phyloP scores from a whole-genome alignment of 768 basidiomycete species.

The Candolleomyces efflorescens region DNA sequence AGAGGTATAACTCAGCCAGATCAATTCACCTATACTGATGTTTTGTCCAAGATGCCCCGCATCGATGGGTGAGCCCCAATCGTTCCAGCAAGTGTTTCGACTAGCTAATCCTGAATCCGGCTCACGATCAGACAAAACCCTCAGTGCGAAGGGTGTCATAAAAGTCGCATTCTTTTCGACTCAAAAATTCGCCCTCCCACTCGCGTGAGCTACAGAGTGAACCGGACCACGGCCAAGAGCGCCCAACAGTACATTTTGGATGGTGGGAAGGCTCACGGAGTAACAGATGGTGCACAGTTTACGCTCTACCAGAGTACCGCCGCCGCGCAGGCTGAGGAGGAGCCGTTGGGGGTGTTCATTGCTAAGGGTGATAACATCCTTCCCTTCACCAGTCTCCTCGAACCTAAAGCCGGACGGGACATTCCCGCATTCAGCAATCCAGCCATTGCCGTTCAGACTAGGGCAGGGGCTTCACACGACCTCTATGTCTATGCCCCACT shows the following conservation, averaged over 20 bases:
- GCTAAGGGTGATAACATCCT: slow-evolving; percentile 16
- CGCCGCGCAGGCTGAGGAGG: slow-evolving; percentile 15
- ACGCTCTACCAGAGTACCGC: slow-evolving; percentile 20
- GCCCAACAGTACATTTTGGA: background rate
- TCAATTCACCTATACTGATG: slow-evolving; percentile 25
- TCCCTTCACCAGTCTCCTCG: slow-evolving; percentile 15
- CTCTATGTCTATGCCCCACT: background rate
- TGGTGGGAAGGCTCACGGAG: slow-evolving; percentile 18
- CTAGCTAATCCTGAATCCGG: background rate
- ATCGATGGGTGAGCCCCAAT: slow-evolving; percentile 17
- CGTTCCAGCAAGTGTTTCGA: background rate
- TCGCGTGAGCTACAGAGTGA: background rate
- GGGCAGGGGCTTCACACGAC: background rate
- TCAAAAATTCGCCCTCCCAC: background rate
- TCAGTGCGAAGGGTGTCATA: slow-evolving; percentile 11
- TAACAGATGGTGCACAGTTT: slow-evolving; percentile 22
- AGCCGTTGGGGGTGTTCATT: slow-evolving; percentile 20
- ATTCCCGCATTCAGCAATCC: slow-evolving; percentile 1
- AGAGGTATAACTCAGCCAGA: slow-evolving; percentile 15
- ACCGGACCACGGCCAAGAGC: no score
- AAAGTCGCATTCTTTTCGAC: slow-evolving; percentile 5
- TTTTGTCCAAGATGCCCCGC: slow-evolving; percentile 27
- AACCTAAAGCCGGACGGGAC: slow-evolving; percentile 7
- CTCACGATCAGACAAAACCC: slow-evolving; percentile 12
- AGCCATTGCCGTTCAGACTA: slow-evolving; percentile 9